A percentile compares a stretch with the other conserved stretches of the same genome.
These are phyloP conservation scores for Nasturtium officinale DNA, from an alignment of 345 rosid species.

Conservation along the genomic window DNA sequence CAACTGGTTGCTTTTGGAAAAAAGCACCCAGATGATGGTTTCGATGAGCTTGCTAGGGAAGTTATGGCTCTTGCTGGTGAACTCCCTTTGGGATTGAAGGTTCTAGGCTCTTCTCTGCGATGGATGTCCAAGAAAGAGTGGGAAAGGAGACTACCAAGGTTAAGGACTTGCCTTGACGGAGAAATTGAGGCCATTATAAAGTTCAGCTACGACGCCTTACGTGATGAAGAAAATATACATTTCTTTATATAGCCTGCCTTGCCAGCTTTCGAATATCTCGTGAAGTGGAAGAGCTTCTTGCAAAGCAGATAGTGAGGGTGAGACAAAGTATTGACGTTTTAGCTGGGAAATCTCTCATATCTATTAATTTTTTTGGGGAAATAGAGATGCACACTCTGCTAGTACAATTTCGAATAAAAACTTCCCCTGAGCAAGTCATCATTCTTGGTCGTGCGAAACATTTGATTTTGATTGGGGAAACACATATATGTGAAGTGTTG, in stretches of 20 bases:
- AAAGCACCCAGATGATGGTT: neutral
- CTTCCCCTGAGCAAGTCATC: too few species aligned
- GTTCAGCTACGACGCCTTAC: slow-evolving; percentile 37
- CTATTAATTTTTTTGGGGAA: rapidly evolving
- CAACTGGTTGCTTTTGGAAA: slow-evolving; percentile 13
- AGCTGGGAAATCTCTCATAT: neutral
- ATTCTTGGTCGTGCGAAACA: too few species aligned
- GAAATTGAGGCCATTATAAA: slow-evolving; percentile 20
- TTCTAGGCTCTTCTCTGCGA: slow-evolving; percentile 22
- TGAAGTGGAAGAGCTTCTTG: neutral
- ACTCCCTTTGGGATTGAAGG: slow-evolving; percentile 41
- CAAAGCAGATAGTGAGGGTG: rapidly evolving
- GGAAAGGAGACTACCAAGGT: slow-evolving; percentile 21
- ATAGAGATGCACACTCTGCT: slow-evolving; percentile 36
- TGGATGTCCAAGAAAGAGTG: neutral
- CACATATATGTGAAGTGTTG: too few species aligned
- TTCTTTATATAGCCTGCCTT: slow-evolving; percentile 45
- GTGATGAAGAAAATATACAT: slow-evolving; percentile 16
- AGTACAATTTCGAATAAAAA: slow-evolving; percentile 23
- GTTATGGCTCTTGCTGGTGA: slow-evolving; percentile 14
- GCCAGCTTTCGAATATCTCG: neutral
- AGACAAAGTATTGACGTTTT: neutral
- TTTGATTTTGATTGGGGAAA: too few species aligned
- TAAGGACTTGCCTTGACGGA: neutral
- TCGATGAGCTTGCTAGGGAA: neutral